Base-by-base conservation (phyloP, 2,329 filamentous ascomycete genomes). In the Cryphonectria nitschkei region DNA sequence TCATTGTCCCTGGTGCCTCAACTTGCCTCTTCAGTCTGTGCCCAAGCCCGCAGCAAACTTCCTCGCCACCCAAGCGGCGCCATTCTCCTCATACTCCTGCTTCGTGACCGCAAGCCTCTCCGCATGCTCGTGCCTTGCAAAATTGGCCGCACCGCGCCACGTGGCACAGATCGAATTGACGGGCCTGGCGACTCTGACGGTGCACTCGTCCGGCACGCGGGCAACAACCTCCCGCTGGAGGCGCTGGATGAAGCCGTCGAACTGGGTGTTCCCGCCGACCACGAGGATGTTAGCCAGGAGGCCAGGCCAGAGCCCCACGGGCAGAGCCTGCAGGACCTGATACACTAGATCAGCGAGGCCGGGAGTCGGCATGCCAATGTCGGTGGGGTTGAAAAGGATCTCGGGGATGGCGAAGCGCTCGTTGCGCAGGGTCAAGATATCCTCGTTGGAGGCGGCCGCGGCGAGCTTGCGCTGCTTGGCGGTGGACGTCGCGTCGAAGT, bases 321-420 rank as follows among this genome's bases (percentile, higher is more conserved):
- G 96, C 13, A 98, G 81, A 16, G 85, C 85, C 11, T 88, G 86
- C 19, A 99, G 81, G 16, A 91, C 93, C 79, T 98, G 90, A 81
- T 96, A 85, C 14, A 98, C 87, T n/a, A 94, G 87, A 64, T 95
- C 93, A 0, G 93, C 88, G 29, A 99, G 84, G 0, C 96, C 96
- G 0, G 92, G 90, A 76, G 97, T 93, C 63, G 89, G 88, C 80
- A 98, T 89, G 0, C 94, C 95, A 60, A 97, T 90, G 80, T 98
- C 95, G 3, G 87, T 86, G 0, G 96, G 96, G 69, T 88, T 92
- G 82, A 99, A 98, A 2, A 99, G 82, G 7, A 98, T 85, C 79
- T 99, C 96, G 0, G 96, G 95, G 0, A 97, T 92, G 1, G 89
- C 85, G 78, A 99, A 99, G 62, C 95, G 89, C 82, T 99, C 96